Evolutionary conservation across 768 basidiomycete species (phyloP).

Genomic region (Candolleomyces efflorescens): DNA sequence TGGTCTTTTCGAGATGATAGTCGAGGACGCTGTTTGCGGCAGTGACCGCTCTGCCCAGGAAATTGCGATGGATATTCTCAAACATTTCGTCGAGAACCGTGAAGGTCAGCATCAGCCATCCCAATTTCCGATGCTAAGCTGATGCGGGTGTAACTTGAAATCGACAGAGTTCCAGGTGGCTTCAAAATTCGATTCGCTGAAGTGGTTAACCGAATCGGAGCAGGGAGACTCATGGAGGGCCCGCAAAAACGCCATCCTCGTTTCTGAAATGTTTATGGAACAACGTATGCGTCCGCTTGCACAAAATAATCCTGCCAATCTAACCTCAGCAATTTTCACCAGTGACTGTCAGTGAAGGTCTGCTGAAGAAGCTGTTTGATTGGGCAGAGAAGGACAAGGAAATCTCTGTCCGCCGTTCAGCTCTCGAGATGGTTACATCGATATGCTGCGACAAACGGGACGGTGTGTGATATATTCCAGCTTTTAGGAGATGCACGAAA

Average conservation of each 20-base stretch:
- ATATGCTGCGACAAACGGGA: background rate
- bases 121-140: background rate
- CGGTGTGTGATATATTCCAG: background rate
- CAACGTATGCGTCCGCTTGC: background rate
- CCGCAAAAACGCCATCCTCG: background rate
- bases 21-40: no score
- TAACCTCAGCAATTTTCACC: background rate
- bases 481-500: background rate
- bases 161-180: background rate
- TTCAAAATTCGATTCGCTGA: no score
- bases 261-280: background rate
- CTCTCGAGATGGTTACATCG: background rate
- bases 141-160: no score
- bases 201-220: background rate
- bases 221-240: background rate
- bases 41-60: no score
- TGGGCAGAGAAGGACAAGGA: background rate
- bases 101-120: no score
- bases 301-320: no score
- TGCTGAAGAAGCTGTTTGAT: background rate
- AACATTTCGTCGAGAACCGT: no score
- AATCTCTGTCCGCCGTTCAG: background rate
- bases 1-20: no score
- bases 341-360: background rate
- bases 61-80: no score